Conservation (phyloP, 2,329 filamentous ascomycete species). For the Chrysoporthe puriensis region DNA sequence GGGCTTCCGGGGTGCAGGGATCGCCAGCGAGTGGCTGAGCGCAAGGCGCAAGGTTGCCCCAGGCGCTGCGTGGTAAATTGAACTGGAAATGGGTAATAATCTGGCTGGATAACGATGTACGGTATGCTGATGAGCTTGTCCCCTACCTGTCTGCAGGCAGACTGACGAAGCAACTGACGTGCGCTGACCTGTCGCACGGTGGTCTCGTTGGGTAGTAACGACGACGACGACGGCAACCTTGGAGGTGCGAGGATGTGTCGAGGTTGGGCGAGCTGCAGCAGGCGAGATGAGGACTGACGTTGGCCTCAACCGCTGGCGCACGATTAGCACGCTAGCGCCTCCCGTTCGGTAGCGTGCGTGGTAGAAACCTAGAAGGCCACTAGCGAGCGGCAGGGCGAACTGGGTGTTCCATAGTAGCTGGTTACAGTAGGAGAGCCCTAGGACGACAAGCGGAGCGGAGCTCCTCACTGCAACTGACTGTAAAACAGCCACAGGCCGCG, state of each 20-base stretch:
- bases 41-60: constrained; percentile 17
- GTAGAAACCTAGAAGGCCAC: not conserved
- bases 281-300: not conserved
- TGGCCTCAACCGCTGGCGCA: not conserved
- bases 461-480: not conserved
- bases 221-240: not conserved
- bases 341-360: not conserved
- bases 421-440: not conserved
- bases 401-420: not conserved
- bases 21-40: constrained; percentile 2
- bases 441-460: not conserved
- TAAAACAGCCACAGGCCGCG: not conserved
- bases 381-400: not conserved
- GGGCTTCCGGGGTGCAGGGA: not conserved
- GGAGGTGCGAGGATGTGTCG: not conserved
- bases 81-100: constrained; percentile 18
- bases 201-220: too few species aligned
- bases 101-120: constrained; percentile 19
- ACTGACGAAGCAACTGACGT: not conserved
- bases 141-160: not conserved
- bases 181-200: constrained; percentile 1
- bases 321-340: not conserved
- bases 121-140: not conserved
- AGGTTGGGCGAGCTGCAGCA: not conserved
- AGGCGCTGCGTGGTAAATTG: constrained; percentile 15